phyloP scores from a whole-genome alignment of 2,329 filamentous ascomycete species.

The Botrytis fabae region DNA sequence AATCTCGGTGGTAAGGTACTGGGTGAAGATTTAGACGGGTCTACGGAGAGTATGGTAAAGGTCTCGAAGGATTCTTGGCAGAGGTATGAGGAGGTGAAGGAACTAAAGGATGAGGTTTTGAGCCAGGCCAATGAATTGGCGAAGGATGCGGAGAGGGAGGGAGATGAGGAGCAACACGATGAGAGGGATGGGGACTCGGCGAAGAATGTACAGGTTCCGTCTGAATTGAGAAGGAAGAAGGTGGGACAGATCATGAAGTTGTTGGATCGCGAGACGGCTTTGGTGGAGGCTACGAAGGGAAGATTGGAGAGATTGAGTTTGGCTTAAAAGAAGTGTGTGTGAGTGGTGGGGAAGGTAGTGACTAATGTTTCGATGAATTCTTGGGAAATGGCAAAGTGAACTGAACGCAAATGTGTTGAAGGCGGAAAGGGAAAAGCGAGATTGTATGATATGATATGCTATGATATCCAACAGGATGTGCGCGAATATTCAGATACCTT shows the following conservation, averaged over 20 bases:
- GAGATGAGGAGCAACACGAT: neutral
- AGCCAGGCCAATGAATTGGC: constrained; percentile 36
- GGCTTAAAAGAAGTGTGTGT: neutral
- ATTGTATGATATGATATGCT: constrained; percentile 4
- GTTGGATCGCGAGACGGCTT: constrained; percentile 64
- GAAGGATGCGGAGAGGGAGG: neutral
- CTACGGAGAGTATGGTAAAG: constrained; percentile 5
- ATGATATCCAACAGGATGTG: neutral
- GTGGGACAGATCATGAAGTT: constrained; percentile 62
- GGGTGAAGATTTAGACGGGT: constrained; percentile 25
- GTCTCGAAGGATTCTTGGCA: constrained; percentile 51
- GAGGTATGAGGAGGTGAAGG: constrained; percentile 54
- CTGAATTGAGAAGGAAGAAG: constrained; percentile 62
- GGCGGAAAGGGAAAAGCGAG: neutral
- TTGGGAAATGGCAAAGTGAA: neutral
- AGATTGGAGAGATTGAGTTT: constrained; percentile 58
- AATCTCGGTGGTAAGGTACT: constrained; percentile 44
- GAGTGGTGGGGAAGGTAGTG: neutral
- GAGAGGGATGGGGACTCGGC: constrained; percentile 30
- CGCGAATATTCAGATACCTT: constrained; percentile 10
- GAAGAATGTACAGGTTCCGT: constrained; percentile 48
- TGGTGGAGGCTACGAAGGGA: constrained; percentile 66
- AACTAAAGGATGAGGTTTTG: constrained; percentile 45
- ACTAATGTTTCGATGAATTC: neutral
- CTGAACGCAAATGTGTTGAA: neutral